These are phyloP conservation scores for Parathielavia appendiculata DNA, from an alignment of 495 filamentous ascomycete genomes.

Conservation along the genomic window DNA sequence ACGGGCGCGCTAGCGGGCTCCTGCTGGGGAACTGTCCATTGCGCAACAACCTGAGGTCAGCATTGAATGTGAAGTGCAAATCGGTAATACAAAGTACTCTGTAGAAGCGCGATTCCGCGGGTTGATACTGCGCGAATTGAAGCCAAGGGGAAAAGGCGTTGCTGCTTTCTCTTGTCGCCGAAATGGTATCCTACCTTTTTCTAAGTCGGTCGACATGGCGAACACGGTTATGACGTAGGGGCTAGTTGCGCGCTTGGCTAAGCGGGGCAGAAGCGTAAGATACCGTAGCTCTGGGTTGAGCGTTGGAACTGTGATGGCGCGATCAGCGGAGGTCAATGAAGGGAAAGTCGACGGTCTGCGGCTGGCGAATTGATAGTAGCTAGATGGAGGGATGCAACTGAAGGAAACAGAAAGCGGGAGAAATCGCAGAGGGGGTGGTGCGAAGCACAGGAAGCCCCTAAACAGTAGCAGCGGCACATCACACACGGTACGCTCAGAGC, in stretches of 20 bases:
- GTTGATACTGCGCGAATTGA: neutral
- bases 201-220: conserved; percentile 34
- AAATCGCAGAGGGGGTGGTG: neutral
- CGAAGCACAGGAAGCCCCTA: neutral
- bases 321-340: neutral
- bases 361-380: neutral
- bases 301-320: neutral
- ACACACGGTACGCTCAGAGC: conserved; percentile 8
- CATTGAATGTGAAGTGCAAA: neutral
- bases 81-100: neutral
- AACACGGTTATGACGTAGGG: conserved; percentile 41
- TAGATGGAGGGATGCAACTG: neutral
- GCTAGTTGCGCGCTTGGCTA: conserved; percentile 7
- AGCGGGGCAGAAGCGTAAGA: neutral
- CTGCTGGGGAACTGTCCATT: conserved; percentile 20
- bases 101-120: neutral
- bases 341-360: neutral
- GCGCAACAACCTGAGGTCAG: conserved; percentile 12
- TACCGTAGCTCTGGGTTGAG: neutral
- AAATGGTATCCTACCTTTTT: conserved; percentile 37
- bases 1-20: conserved; percentile 11
- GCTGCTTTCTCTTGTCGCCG: neutral
- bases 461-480: conserved; percentile 13
- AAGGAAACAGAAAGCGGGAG: neutral
- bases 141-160: neutral